phyloP scores from a whole-genome alignment of 2,329 filamentous ascomycete species.

The Talaromyces sp. region DNA sequence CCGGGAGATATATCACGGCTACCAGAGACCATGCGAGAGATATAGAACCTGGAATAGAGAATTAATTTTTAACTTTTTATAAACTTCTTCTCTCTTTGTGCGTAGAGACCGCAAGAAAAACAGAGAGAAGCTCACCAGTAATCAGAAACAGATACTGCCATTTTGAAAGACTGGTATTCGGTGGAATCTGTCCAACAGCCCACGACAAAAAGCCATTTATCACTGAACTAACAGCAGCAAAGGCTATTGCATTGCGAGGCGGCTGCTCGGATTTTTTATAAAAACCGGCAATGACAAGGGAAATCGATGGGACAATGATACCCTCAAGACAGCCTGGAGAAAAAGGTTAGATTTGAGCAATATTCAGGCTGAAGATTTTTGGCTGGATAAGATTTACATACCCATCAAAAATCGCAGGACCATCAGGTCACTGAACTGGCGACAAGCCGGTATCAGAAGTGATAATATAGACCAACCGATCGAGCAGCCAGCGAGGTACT shows the following conservation, averaged over 20 bases:
- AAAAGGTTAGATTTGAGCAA: not conserved
- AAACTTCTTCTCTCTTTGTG: not conserved
- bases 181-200: conserved; percentile 50
- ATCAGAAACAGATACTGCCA: conserved; percentile 57
- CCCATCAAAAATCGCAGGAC: conserved; percentile 29
- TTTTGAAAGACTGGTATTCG: conserved; percentile 36
- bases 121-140: conserved; percentile 30
- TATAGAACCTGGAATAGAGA: conserved; percentile 22
- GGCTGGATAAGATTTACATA: conserved; percentile 10
- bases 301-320: conserved; percentile 29
- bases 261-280: conserved; percentile 35
- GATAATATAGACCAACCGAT: conserved; percentile 11
- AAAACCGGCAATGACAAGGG: conserved; percentile 32
- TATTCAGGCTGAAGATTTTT: not conserved
- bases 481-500: conserved; percentile 11
- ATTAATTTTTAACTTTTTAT: not conserved
- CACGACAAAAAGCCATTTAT: conserved; percentile 39
- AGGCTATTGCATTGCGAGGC: conserved; percentile 32
- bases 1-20: conserved; percentile 42
- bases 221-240: conserved; percentile 29
- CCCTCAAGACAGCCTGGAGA: conserved; percentile 25
- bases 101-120: not conserved
- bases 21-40: conserved; percentile 48
- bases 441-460: conserved; percentile 8
- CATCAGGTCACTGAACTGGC: conserved; percentile 8